A percentile compares a stretch with the other conserved stretches of the same genome.
Evolutionary conservation across 352 stramenopile species (phyloP).

Genomic region (Globisporangium cylindrosporum): DNA sequence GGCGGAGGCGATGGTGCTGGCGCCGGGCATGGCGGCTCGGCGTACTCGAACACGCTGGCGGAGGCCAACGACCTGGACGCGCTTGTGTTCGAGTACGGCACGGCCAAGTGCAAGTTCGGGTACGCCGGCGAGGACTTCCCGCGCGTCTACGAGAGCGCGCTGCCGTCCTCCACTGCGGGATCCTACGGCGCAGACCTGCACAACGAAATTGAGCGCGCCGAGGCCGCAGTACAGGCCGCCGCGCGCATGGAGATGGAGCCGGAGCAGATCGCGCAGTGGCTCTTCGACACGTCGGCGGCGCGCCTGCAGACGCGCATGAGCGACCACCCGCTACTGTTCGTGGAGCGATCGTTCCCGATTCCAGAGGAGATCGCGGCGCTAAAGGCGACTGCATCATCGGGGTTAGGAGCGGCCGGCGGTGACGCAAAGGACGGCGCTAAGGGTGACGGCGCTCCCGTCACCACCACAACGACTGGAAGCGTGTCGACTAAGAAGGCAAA

Average conservation of each 20-base stretch:
- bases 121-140: conserved; percentile 89
- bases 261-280: conserved; percentile 64
- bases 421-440: conserved; percentile 1
- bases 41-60: conserved; percentile 46
- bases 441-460: conserved; percentile 3
- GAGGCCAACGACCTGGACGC: conserved; percentile 77
- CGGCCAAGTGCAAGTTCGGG: conserved; percentile 72
- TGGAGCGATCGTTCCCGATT: conserved; percentile 62
- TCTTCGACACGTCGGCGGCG: conserved; percentile 50
- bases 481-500: conserved; percentile 53
- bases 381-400: neutral
- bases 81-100: conserved; percentile 80
- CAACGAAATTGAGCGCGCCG: conserved; percentile 18
- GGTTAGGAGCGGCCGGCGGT: neutral
- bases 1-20: neutral
- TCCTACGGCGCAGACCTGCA: conserved; percentile 18
- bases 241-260: conserved; percentile 55
- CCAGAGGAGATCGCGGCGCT: conserved; percentile 36
- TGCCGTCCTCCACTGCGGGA: conserved; percentile 6
- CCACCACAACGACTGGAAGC: conserved; percentile 1
- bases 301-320: conserved; percentile 52
- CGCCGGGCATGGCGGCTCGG: neutral
- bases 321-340: conserved; percentile 63
- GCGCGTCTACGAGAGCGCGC: conserved; percentile 57
- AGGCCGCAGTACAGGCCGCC: conserved; percentile 17